Conservation (phyloP, 2,329 filamentous ascomycete species). For the Diaporthe citri region DNA sequence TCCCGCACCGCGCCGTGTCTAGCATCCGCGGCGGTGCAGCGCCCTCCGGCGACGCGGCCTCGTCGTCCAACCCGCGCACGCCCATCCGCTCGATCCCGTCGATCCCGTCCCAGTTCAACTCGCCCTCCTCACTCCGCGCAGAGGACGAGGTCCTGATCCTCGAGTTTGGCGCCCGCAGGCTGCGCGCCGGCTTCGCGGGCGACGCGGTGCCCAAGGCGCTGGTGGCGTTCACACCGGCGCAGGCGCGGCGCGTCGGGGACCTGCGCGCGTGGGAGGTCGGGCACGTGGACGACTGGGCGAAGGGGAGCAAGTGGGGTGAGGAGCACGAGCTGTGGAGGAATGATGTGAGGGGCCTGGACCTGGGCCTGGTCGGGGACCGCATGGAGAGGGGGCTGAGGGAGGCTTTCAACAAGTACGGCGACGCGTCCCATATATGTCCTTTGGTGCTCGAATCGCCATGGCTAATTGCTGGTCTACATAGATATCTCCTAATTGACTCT, state of each 20-base stretch:
- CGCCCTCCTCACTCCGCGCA: constrained; percentile 71
- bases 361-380: constrained; percentile 87
- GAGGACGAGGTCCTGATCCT: constrained; percentile 90
- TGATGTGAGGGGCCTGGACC: constrained; percentile 79
- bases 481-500: constrained; percentile 77
- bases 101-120: constrained; percentile 68
- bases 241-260: constrained; percentile 83
- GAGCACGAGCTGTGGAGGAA: constrained; percentile 82
- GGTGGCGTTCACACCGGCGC: constrained; percentile 79
- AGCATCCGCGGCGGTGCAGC: constrained; percentile 62
- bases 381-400: constrained; percentile 86
- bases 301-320: constrained; percentile 69
- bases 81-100: constrained; percentile 66
- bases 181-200: constrained; percentile 88
- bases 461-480: constrained; percentile 47
- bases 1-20: constrained; percentile 70
- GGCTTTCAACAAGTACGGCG: constrained; percentile 79
- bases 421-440: constrained; percentile 45
- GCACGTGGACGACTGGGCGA: constrained; percentile 62
- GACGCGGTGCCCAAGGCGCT: constrained; percentile 81
- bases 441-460: background rate
- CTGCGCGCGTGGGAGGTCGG: constrained; percentile 77
- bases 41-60: constrained; percentile 39
- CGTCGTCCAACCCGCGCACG: constrained; percentile 66
- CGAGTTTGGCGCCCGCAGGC: constrained; percentile 82